Percentiles rank a stretch among this genome's conserved stretches.
Conservation (phyloP, 768 basidiomycete species). For the Psilocybe sp. region DNA sequence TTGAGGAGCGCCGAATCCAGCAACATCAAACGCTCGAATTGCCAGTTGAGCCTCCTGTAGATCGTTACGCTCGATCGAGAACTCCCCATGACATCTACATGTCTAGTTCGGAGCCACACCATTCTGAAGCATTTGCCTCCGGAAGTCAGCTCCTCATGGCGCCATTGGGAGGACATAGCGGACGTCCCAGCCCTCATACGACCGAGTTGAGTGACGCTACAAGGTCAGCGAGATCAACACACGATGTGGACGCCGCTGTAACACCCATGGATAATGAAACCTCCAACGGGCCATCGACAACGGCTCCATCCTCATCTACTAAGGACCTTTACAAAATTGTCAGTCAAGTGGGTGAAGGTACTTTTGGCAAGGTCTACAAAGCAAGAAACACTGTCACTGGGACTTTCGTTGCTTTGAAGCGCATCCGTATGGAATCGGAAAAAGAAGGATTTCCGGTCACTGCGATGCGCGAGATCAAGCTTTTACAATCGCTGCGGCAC, state of each 20-base stretch:
- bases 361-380: slow-evolving; percentile 97
- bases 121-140: no score
- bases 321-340: slow-evolving; percentile 81
- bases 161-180: not conserved
- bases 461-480: slow-evolving; percentile 97
- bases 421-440: slow-evolving; percentile 97
- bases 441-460: slow-evolving; percentile 98
- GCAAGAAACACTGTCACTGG: slow-evolving; percentile 81
- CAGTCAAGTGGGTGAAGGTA: slow-evolving; percentile 95
- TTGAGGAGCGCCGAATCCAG: no score
- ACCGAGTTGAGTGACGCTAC: slow-evolving; percentile 1
- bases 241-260: slow-evolving; percentile 15
- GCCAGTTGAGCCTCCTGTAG: no score
- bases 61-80: no score
- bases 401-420: slow-evolving; percentile 84
- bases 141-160: no score
- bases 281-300: slow-evolving; percentile 1
- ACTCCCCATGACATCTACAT: no score
- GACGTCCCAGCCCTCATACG: slow-evolving; percentile 10
- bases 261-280: slow-evolving; percentile 13
- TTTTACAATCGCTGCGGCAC: slow-evolving; percentile 88
- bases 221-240: slow-evolving; percentile 5
- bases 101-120: no score
- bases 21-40: no score
- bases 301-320: slow-evolving; percentile 16